phyloP scores from a whole-genome alignment of 2,329 filamentous ascomycete species.

The Aspergillus unguis region DNA sequence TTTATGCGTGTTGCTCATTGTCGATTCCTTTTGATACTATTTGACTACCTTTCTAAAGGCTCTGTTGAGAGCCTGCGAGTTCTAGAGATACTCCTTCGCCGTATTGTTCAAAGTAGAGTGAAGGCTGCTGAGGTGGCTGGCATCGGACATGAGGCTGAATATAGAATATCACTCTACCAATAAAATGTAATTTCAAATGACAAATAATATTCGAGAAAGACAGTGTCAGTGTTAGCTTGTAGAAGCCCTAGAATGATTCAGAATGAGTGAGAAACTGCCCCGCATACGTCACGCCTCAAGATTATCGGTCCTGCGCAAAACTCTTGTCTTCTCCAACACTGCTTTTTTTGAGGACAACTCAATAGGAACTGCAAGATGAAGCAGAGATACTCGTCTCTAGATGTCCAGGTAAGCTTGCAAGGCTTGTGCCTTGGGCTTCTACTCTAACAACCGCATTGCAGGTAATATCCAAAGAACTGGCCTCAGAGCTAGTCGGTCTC shows the following conservation, averaged over 20 bases:
- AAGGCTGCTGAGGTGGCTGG: neutral
- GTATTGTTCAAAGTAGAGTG: constrained; percentile 8
- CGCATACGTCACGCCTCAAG: constrained; percentile 37
- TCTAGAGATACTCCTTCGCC: constrained; percentile 24
- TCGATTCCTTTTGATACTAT: constrained; percentile 19
- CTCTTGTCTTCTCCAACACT: constrained; percentile 13
- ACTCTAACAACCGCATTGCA: constrained; percentile 37
- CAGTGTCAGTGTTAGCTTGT: neutral
- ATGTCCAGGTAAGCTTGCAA: constrained; percentile 49
- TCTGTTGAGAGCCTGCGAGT: constrained; percentile 14
- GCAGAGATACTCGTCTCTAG: constrained; percentile 57
- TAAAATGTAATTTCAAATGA: neutral
- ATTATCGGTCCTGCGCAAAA: constrained; percentile 10
- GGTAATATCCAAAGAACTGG: constrained; percentile 94
- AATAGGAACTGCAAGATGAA: constrained; percentile 46
- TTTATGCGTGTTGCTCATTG: constrained; percentile 25
- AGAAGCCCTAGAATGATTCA: constrained; percentile 6
- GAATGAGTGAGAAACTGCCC: constrained; percentile 24
- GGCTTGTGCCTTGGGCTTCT: neutral
- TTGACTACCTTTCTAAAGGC: constrained; percentile 14
- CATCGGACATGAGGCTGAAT: neutral
- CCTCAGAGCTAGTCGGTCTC: constrained; percentile 68
- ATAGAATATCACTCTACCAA: constrained; percentile 2
- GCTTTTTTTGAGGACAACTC: constrained; percentile 5
- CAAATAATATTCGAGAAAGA: no score